Base-by-base conservation (phyloP, 2,329 filamentous ascomycete species). In the Teratosphaeria zuluensis region DNA sequence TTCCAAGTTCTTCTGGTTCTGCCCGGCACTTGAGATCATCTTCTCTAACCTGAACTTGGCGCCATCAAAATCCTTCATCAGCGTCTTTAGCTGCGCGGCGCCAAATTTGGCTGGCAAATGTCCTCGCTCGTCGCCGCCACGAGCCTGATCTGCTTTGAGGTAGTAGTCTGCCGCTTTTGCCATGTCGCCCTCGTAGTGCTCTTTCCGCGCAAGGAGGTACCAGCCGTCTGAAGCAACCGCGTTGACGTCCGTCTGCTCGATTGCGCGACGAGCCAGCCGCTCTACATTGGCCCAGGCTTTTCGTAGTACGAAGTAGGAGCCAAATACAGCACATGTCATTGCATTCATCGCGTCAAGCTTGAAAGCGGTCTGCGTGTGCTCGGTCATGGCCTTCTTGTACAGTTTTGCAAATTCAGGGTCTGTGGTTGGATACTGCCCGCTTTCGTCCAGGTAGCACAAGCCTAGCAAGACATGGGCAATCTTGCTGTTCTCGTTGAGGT, bases 221-320 rank as follows among this genome's bases (percentile, higher is more conserved):
- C 92, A 97, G 38, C 94, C 95, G 71, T 99, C 95, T 75, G 92
- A 96, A 28, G 92, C 92, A 72, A 97, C 90, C 3, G 92, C 90
- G 72, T 96, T 96, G 66, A 97, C 90, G 70, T 99, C 94, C 2
- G 94, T 97, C 68, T 90, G 87, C 69, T 96, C 90, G 62, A 99
- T 96, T 6, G 94, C 92, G 72, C 94, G 94, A 71, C 92, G 88
- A 7, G 92, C 90, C 19, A 99, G 80, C 21, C 86, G 85, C 65
- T 97, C 91, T 9, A 94, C 91, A 61, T 90, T 91, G 28, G 84
- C 76, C 74, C 90, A 87, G 8, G 85, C 84, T 71, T 91, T 95
- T 68, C 89, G 84, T 1, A 90, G 86, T 31, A 96, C 78, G 74
- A 96, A 97, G 73, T 96, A 96, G 63, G 85, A 82, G 52, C 91